Evolutionary conservation across 2,329 filamentous ascomycete genomes (phyloP), one percentile per base, ranked within the genome.

Genomic region (Neonectria coccinea): DNA sequence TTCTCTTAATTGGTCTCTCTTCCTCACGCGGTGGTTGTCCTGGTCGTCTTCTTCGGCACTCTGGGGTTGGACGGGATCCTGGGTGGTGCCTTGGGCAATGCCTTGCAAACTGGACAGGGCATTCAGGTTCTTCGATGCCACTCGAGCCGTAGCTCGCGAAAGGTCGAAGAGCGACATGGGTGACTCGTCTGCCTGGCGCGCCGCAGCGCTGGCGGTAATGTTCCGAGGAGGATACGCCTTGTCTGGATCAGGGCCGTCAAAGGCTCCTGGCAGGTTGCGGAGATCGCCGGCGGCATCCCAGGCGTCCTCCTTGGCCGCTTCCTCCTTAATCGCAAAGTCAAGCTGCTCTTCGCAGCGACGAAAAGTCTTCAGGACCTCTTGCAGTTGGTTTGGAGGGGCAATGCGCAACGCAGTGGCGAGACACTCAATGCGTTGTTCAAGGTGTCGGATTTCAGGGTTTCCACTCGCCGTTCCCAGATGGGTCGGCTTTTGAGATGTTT

Each of bases 391-490:
- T 0, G 88, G 80, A 1, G 92, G 93, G 0, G 92, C 92, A 54
- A 94, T 86, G 9, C 92, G 86, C 18, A 96, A 83, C 1, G 93
- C 91, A 12, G 91, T 89, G 1, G 91, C 89, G 2, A 97, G 82
- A 41, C 94, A 91, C 72, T 95, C 93, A 75, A 94, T 92, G 22
- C 92, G 88, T 75, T 95, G 92, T 72, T 95, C 91, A 1, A 96
- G 82, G 69, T 92, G 89, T 31, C 92, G 86, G 56, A 96, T 86
- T 62, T 89, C 82, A 27, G 83, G 79, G 77, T 89, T 86, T 70
- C 86, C 84, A 73, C 82, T 88, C 16, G 86, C 82, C 33, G 87
- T 88, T 48, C 88, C 85, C 22, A 89, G 79, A 72, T 89, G 87
- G 2, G 86, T 89, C 5, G 87, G 87, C 27, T 82, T 84, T 22